Evolutionary conservation across 2,329 filamentous ascomycete species (phyloP), one percentile per base, ranked within the genome.

Genomic region (Rutstroemia sp.): DNA sequence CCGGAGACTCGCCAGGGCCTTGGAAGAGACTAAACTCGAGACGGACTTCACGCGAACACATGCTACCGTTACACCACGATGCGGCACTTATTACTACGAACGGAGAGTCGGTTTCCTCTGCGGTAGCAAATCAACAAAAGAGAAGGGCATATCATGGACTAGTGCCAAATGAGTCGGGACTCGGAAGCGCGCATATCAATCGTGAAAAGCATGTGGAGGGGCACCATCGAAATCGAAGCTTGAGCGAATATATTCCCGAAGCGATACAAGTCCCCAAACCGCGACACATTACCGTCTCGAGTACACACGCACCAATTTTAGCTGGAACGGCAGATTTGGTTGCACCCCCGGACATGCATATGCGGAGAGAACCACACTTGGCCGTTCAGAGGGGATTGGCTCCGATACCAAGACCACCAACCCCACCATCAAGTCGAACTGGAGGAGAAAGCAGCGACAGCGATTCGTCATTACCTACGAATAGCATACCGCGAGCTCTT

Each of bases 191-290:
- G 2, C 56, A 65, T 54, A 60, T 58, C 10, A 64, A 61, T 30
- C 60, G 61, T 45, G 62, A 67, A 30, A 69, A 68, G 56, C 60
- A 61, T 48, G 58, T 56, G 12, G 63, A 67, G 57, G 63, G 64
- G 14, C 88, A 89, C 69, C 75, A 76, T 12, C 81, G 88, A 58
- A 91, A 94, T 69, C 81, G 92, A 64, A 96, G 92, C 71, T 75
- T 94, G 25, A 96, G 91, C 73, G 92, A 96, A 62, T 96, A 95
- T 70, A 79, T 84, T 0, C 90, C 91, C 2, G 88, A 94, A 54
- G 75, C 81, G 5, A 75, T 86, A 61, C 78, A 83, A 45, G 79
- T 87, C 50, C 78, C 86, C 0, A 88, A 83, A 66, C 73, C 75
- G 34, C 82, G 90, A 45, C 85, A 89, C 60, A 79, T 88, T 55